Base-by-base conservation (phyloP, 345 rosid genomes). In the Ceriops zippeliana region DNA sequence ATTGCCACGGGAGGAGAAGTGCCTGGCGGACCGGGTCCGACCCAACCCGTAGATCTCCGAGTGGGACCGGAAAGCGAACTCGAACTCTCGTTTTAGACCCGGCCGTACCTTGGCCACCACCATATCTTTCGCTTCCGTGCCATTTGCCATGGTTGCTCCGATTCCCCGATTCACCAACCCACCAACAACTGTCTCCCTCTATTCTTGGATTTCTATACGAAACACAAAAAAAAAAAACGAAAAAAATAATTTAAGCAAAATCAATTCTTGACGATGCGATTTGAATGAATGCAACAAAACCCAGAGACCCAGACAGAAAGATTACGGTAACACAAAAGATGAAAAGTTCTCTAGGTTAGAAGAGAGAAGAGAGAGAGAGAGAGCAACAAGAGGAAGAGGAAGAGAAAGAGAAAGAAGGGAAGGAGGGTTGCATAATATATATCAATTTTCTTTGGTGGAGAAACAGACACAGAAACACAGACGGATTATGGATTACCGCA, bases 11-110 rank as follows among this genome's bases (percentile, higher is more conserved):
- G 65, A 67, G 0, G 58, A 1, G 51, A 61, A 49, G 27, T 65
- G 0, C 66, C 76, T 56, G 30, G 66, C 69, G 51, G 89, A 78
- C 27, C 97, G 83, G 5, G 97, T 93, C 63, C 96, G 88, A 8
- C 97, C 97, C 66, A 91, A 78, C 76, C 93, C 96, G 51, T 81
- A 81, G 82, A 93, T 87, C 91, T 93, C 97, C 16, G 91, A 76
- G 68, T 82, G 97, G 16, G 82, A 84, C 89, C 79, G 86, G 86
- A 86, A 74, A 10, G 91, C 95, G 62, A 91, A 93, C 75, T 86
- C 92, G 37, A 91, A 80, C 76, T 93, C 98, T 7, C 98, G 89
- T 84, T 93, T 93, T 52, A 83, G 66, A 30, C 98, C 91, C 3
- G 88, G 79, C 52, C 97, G 86, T 65, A 91, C 89, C 82, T 75